Evolutionary conservation across 805 yeast genomes (phyloP).

Genomic region (Ogataea siamensis): DNA sequence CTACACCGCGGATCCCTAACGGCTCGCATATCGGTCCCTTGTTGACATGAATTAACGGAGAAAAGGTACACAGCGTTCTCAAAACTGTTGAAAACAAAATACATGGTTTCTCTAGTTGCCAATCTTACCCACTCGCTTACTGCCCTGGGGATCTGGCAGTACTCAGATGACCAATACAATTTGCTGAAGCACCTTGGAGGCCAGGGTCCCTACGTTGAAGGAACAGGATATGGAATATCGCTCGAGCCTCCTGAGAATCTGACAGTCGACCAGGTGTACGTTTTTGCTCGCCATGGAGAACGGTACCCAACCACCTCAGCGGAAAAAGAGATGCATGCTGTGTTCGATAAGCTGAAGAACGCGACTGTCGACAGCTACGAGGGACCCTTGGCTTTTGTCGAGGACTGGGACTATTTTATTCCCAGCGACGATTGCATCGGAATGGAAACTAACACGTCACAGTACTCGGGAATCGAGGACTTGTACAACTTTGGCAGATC

Average conservation of each 20-base stretch:
- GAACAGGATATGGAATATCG: conserved; percentile 52
- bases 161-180: conserved; percentile 43
- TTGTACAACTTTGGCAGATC: conserved; percentile 48
- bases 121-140: too few relatives aligned
- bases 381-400: conserved; percentile 54
- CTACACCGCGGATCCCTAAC: conserved; percentile 8
- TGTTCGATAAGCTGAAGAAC: conserved; percentile 35
- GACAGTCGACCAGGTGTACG: conserved; percentile 62
- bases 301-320: conserved; percentile 59
- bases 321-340: conserved; percentile 23
- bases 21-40: too few relatives aligned
- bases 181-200: conserved; percentile 49
- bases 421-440: conserved; percentile 31
- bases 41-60: too few relatives aligned
- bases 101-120: conserved; percentile 10
- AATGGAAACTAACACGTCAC: conserved; percentile 48
- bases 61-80: neutral
- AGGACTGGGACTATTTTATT: conserved; percentile 52
- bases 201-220: conserved; percentile 52
- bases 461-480: conserved; percentile 52
- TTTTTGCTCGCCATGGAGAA: conserved; percentile 77
- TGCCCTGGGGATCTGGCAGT: conserved; percentile 25
- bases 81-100: neutral
- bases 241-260: conserved; percentile 49
- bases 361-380: conserved; percentile 36